Conservation (phyloP, 208 protist genomes). For the Trypanosoma congolense region DNA sequence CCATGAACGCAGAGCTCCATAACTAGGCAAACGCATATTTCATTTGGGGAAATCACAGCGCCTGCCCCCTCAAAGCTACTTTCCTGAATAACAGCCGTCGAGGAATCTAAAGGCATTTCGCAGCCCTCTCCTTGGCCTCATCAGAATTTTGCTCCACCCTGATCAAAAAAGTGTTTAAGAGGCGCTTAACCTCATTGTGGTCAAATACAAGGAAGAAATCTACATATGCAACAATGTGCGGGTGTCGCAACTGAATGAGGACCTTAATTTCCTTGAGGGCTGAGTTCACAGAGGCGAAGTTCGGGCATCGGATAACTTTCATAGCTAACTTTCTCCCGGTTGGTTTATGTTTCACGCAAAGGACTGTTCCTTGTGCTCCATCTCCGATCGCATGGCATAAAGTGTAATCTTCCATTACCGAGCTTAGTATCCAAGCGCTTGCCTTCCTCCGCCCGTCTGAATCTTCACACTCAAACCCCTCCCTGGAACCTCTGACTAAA, state of each 20-base stretch:
- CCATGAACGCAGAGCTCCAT: slow-evolving; percentile 84
- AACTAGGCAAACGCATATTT: slow-evolving; percentile 69
- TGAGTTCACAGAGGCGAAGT: slow-evolving; percentile 59
- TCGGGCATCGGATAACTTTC: slow-evolving; percentile 77
- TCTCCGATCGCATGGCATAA: slow-evolving; percentile 59
- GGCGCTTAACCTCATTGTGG: slow-evolving; percentile 37
- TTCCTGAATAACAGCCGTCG: slow-evolving; percentile 14
- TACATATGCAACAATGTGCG: slow-evolving; percentile 76
- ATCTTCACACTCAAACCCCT: too few species aligned
- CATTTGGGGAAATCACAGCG: slow-evolving; percentile 7
- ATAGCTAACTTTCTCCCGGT: slow-evolving; percentile 63
- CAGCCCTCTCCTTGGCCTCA: background rate
- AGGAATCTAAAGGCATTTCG: background rate
- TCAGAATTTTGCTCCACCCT: background rate
- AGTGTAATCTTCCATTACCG: slow-evolving; percentile 84
- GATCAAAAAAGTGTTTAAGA: slow-evolving; percentile 26
- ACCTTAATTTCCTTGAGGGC: slow-evolving; percentile 87
- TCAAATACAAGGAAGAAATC: slow-evolving; percentile 87
- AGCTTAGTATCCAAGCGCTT: too few species aligned
- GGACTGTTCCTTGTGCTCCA: slow-evolving; percentile 80
- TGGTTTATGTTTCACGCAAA: slow-evolving; percentile 49
- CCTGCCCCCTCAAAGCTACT: background rate
- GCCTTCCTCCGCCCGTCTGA: too few species aligned
- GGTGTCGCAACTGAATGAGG: slow-evolving; percentile 69
- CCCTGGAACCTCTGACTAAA: too few species aligned